Base-by-base conservation (phyloP, 2,329 filamentous ascomycete species). In the Alternaria triticimaculans region DNA sequence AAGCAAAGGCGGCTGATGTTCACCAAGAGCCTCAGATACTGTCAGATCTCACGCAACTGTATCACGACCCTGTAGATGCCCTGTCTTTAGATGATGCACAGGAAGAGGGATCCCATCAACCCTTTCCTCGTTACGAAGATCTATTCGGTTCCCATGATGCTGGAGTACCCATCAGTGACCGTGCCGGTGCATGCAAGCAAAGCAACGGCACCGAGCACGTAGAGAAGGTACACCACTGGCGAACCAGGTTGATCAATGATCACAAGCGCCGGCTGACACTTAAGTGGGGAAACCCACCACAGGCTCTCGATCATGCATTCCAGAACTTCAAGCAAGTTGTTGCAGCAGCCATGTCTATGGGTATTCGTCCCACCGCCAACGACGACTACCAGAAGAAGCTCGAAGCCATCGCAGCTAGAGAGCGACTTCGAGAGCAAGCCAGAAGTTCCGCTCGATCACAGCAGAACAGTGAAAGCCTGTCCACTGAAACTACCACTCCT, bases 251-350 rank as follows among this genome's bases (percentile, higher is more conserved):
- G 5, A 45, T 75, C 20, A 50, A 62, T 15, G 45, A 68, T 43
- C 66, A 74, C 49, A 74, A 70, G 58, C 57, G 46, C 37, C 67
- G 63, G 23, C 51, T 71, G 26, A 60, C 46, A 18, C 55, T 60
- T 33, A 66, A 44, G 28, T 56, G 60, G 51, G 58, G 51, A 3
- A 37, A 46, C 14, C 48, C 55, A 30, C 55, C 25, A 43, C 59
- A 68, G 43, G n/a, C 46, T 21, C 11, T 56, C 14, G 26, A 48
- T 10, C 41, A 23, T 23, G 41, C 25, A 15, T 43, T 60, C n/a
- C 55, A 53, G 10, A 61, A 54, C 23, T 68, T 68, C 37, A 56
- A 62, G 41, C 54, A 65, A 26, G 65, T 61, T 41, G 44, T 73
- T 10, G 37, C 56, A 4, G 25, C 57, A 25, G 67, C 66, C 3